Evolutionary conservation across 2,329 filamentous ascomycete species (phyloP).

Genomic region (Botrytis galanthina): DNA sequence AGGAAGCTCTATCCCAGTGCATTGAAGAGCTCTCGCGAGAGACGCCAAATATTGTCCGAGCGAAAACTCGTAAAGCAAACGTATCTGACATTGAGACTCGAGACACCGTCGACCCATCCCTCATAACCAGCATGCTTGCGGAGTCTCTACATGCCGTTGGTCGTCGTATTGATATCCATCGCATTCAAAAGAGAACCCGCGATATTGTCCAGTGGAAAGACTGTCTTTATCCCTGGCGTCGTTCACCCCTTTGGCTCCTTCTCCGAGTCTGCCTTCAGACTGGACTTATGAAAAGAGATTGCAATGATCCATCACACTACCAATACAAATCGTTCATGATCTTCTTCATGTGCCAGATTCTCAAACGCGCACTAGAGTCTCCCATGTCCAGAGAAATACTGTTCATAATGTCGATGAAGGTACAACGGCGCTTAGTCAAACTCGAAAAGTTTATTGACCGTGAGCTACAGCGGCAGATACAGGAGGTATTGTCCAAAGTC

Average conservation of each 20-base stretch:
- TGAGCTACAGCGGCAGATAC: background rate
- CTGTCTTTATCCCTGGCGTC: slow-evolving; percentile 45
- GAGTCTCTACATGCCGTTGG: slow-evolving; percentile 45
- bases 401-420: slow-evolving; percentile 45
- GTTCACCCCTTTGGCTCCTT: slow-evolving; percentile 55
- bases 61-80: slow-evolving; percentile 32
- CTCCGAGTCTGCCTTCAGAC: slow-evolving; percentile 51
- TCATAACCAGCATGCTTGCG: slow-evolving; percentile 53
- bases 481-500: background rate
- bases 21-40: slow-evolving; percentile 23
- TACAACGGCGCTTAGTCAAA: slow-evolving; percentile 46
- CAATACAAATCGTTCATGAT: slow-evolving; percentile 54
- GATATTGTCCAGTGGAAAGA: slow-evolving; percentile 51
- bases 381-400: slow-evolving; percentile 37
- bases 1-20: slow-evolving; percentile 23
- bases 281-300: background rate
- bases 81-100: slow-evolving; percentile 44
- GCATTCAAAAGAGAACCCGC: slow-evolving; percentile 52
- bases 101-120: slow-evolving; percentile 49
- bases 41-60: slow-evolving; percentile 17
- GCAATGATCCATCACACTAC: background rate
- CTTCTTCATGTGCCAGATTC: slow-evolving; percentile 43
- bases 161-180: slow-evolving; percentile 22
- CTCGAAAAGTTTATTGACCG: slow-evolving; percentile 29
- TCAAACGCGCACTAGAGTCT: slow-evolving; percentile 33